Evolutionary conservation across 2,329 filamentous ascomycete species (phyloP).

Genomic region (Fusarium sp.): DNA sequence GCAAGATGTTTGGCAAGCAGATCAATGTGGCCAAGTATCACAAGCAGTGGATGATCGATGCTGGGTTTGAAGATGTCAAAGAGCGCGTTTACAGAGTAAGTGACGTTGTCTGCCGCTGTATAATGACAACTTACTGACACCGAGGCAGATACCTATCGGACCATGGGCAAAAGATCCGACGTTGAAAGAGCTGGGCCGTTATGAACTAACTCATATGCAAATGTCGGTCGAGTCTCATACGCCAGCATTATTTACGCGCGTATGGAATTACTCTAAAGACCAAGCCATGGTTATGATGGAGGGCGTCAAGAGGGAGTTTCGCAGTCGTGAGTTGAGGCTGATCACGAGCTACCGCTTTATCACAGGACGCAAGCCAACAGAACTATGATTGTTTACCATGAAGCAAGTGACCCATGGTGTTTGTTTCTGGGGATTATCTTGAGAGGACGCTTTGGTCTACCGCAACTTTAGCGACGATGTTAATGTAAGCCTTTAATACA

Average conservation of each 20-base stretch:
- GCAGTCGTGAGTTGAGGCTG: conserved; percentile 37
- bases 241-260: conserved; percentile 58
- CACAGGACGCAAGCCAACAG: conserved; percentile 26
- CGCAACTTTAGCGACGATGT: no score
- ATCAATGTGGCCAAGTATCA: conserved; percentile 58
- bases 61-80: conserved; percentile 56
- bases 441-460: no score
- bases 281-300: conserved; percentile 61
- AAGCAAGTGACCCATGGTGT: no score
- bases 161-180: conserved; percentile 57
- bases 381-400: not conserved
- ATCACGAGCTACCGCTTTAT: conserved; percentile 47
- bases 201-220: conserved; percentile 59
- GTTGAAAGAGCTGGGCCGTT: conserved; percentile 56
- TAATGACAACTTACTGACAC: not conserved
- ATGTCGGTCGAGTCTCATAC: conserved; percentile 61
- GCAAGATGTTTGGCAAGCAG: conserved; percentile 56
- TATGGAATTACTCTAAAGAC: conserved; percentile 58
- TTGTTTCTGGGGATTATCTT: no score
- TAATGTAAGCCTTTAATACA: no score
- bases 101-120: rapidly evolving
- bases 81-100: conserved; percentile 38
- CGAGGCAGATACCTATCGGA: conserved; percentile 56
- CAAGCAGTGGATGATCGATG: conserved; percentile 57
- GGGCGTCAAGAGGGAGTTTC: conserved; percentile 65